A percentile compares a stretch with the other conserved stretches of the same genome.
These are phyloP conservation scores for Sugiyamaella boreocaroliniensis DNA, from an alignment of 805 yeast genomes.

Conservation along the genomic window DNA sequence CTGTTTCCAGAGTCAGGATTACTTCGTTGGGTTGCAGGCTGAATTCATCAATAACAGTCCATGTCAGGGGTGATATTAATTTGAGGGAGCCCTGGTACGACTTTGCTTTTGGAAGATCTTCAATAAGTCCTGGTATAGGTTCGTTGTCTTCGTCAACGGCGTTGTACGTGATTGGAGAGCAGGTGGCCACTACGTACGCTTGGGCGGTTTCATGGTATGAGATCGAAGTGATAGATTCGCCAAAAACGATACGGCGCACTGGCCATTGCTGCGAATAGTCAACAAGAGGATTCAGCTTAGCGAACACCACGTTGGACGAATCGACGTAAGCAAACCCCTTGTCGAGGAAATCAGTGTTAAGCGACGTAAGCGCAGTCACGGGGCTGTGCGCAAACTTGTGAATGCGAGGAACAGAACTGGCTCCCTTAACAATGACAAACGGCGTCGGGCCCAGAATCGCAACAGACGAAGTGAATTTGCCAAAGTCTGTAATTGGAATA, in stretches of 20 bases:
- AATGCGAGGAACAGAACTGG: slow-evolving; percentile 56
- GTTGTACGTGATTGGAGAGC: slow-evolving; percentile 50
- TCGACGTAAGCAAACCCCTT: slow-evolving; percentile 68
- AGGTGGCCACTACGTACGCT: slow-evolving; percentile 56
- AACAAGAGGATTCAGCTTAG: slow-evolving; percentile 14
- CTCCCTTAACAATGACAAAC: slow-evolving; percentile 56
- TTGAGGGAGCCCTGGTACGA: slow-evolving; percentile 56
- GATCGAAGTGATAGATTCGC: slow-evolving; percentile 57
- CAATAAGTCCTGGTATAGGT: slow-evolving; percentile 49
- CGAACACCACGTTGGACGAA: slow-evolving; percentile 49
- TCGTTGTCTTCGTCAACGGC: slow-evolving; percentile 71
- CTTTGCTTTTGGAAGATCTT: slow-evolving; percentile 46
- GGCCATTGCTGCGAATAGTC: slow-evolving; percentile 15
- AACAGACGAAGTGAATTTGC: slow-evolving; percentile 41
- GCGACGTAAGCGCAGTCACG: slow-evolving; percentile 42
- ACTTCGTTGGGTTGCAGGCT: slow-evolving; percentile 65
- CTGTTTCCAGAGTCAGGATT: slow-evolving; percentile 49
- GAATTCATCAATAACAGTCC: slow-evolving; percentile 68
- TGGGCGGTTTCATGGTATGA: slow-evolving; percentile 63
- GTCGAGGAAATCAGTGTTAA: slow-evolving; percentile 32
- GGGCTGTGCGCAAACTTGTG: slow-evolving; percentile 61
- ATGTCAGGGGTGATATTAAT: slow-evolving; percentile 63
- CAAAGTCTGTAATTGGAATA: slow-evolving; percentile 50
- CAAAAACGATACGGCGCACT: slow-evolving; percentile 32
- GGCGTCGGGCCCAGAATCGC: slow-evolving; percentile 73